Evolutionary conservation across 164 flowering plant species (phyloP).

Genomic region (Cinnamomum chago): DNA sequence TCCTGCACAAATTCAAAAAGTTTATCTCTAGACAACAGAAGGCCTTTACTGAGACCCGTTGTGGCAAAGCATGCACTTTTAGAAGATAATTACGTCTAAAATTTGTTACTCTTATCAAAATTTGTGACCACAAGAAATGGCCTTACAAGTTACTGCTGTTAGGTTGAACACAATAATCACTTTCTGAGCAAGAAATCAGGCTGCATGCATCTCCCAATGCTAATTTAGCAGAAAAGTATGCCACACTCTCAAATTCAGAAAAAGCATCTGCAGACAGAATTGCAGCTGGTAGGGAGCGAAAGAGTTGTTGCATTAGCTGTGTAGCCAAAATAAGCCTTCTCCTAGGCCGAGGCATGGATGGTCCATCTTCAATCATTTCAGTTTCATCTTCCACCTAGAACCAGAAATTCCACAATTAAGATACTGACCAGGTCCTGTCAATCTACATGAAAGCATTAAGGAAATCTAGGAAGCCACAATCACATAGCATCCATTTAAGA

Average conservation of each 20-base stretch:
- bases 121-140: not conserved
- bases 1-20: constrained; percentile 27
- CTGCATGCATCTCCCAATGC: constrained; percentile 78
- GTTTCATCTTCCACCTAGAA: constrained; percentile 53
- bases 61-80: not conserved
- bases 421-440: not conserved
- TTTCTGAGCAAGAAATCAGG: constrained; percentile 25
- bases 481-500: constrained; percentile 1
- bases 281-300: constrained; percentile 49
- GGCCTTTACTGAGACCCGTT: not conserved
- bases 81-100: not conserved
- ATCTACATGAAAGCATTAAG: not conserved
- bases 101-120: not conserved
- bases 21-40: not conserved
- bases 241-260: constrained; percentile 37
- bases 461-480: not conserved
- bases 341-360: constrained; percentile 34
- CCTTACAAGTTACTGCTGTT: constrained; percentile 44
- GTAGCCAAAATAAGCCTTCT: constrained; percentile 71
- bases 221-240: constrained; percentile 47
- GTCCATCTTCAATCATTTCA: constrained; percentile 38
- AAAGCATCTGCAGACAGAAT: constrained; percentile 49
- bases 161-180: constrained; percentile 20
- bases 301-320: constrained; percentile 70
- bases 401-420: constrained; percentile 8